Conservation (phyloP, 805 yeast genomes). For the Pichia deserticola region DNA sequence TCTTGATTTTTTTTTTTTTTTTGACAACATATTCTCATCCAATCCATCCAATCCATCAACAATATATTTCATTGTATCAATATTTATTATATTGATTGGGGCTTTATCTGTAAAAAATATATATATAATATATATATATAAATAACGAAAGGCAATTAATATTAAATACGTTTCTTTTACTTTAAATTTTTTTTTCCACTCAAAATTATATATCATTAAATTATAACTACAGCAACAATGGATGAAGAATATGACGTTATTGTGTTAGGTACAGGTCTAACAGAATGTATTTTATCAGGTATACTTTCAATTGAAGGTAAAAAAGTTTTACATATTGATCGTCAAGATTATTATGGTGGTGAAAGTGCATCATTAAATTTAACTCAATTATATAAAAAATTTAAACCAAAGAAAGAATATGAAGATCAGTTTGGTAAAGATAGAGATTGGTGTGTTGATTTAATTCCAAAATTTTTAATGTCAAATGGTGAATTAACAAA, state of each 20-base stretch:
- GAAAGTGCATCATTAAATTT: slow-evolving; percentile 81
- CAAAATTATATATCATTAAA: too few species aligned
- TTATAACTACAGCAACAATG: slow-evolving; percentile 35
- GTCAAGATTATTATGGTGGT: slow-evolving; percentile 94
- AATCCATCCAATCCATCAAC: too few species aligned
- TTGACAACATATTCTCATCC: too few species aligned
- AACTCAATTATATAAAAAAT: slow-evolving; percentile 67
- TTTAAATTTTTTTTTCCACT: neutral
- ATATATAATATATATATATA: too few species aligned
- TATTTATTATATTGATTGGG: too few species aligned
- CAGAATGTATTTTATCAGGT: slow-evolving; percentile 94
- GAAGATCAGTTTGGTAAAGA: slow-evolving; percentile 76
- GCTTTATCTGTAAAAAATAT: too few species aligned
- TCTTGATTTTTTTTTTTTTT: too few species aligned
- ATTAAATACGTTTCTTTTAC: neutral
- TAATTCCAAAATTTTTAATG: slow-evolving; percentile 95
- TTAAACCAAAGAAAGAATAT: slow-evolving; percentile 73
- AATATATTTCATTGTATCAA: too few species aligned
- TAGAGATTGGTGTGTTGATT: slow-evolving; percentile 96
- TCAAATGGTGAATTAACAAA: slow-evolving; percentile 96
- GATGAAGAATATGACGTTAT: slow-evolving; percentile 97
- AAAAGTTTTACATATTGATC: slow-evolving; percentile 92
- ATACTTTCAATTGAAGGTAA: slow-evolving; percentile 95
- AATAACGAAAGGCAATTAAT: too few species aligned
- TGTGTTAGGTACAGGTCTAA: slow-evolving; percentile 89